phyloP scores from a whole-genome alignment of 331 rosid genomes.

The Quercus tomentella region DNA sequence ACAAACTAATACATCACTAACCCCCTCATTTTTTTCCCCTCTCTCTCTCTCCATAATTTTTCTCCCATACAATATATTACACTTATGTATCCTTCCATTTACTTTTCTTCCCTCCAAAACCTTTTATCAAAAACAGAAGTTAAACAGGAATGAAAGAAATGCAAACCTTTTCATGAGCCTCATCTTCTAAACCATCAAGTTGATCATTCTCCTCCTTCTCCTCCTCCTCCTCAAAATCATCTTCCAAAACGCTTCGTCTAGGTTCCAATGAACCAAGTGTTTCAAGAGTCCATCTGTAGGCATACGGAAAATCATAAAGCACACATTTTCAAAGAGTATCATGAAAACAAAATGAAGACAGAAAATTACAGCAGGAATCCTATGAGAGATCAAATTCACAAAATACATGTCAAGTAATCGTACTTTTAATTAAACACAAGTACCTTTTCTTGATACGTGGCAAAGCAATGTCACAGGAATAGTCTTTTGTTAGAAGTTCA shows the following conservation, averaged over 20 bases:
- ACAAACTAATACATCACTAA: no score
- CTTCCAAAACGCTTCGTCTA: constrained; percentile 92
- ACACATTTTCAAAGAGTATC: not conserved
- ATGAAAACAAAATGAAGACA: not conserved
- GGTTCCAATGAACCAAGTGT: constrained; percentile 56
- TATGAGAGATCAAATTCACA: not conserved
- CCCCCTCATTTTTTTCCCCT: not conserved
- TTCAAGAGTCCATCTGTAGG: constrained; percentile 80
- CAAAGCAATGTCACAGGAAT: constrained; percentile 90
- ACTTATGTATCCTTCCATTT: not conserved
- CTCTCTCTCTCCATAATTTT: not conserved
- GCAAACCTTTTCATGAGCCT: constrained; percentile 58
- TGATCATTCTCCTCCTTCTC: constrained; percentile 89
- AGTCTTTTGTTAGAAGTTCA: constrained; percentile 85
- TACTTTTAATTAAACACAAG: not conserved
- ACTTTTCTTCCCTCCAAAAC: not conserved
- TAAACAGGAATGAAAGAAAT: constrained; percentile 6
- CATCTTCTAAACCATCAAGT: constrained; percentile 65
- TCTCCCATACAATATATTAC: not conserved
- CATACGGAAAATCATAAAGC: not conserved
- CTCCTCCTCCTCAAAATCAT: constrained; percentile 98
- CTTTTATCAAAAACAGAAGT: not conserved
- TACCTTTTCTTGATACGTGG: constrained; percentile 90
- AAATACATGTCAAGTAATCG: not conserved
- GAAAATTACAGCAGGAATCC: not conserved